Base-by-base conservation (phyloP, 2,329 filamentous ascomycete genomes). In the Aureobasidium zeae region DNA sequence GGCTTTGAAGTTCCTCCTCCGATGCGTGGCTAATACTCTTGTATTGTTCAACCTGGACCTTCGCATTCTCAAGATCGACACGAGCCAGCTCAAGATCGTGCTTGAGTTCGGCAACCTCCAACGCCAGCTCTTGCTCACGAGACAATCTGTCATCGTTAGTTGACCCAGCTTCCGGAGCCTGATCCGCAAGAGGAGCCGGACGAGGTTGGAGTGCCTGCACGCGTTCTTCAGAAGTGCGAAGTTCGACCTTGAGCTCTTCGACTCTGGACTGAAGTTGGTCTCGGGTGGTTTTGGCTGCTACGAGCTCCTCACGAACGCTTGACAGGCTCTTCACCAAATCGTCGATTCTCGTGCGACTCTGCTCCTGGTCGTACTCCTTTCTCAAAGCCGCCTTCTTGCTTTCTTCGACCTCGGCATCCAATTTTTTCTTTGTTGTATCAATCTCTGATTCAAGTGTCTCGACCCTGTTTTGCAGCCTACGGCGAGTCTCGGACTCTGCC, bases 261-360 rank as follows among this genome's bases (percentile, higher is more conserved):
- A 94, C 86, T 46, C 88, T 77, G 24, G 81, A 77, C 61, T 96
- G 88, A 2, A 98, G 72, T 59, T 95, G 85, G 60, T 96, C 89
- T 35, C 83, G 79, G 34, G 79, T 84, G 1, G 89, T 94, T 70
- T 94, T 94, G 17, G 81, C 78, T 19, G 81, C 80, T 33, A 91
- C 78, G 39, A 94, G 75, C 54, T 95, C 87, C 61, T 96, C 88
- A 32, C 89, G 85, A 38, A 81, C 78, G 48, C 86, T 78, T 52
- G 85, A 74, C 29, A 95, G 70, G 54, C 78, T 89, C 22, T 80
- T 72, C 50, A 89, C 82, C 33, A 98, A 75, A 56, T 96, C 89
- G 52, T 98, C 89, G 48, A 96, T 91, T 39, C 88, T 79, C 63
- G 87, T 91, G 60, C 94, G 86, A 38, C 76, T 80, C 59, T 96